Conservation (phyloP, 257 asterid genomes). For the Nicotiana knightiana region DNA sequence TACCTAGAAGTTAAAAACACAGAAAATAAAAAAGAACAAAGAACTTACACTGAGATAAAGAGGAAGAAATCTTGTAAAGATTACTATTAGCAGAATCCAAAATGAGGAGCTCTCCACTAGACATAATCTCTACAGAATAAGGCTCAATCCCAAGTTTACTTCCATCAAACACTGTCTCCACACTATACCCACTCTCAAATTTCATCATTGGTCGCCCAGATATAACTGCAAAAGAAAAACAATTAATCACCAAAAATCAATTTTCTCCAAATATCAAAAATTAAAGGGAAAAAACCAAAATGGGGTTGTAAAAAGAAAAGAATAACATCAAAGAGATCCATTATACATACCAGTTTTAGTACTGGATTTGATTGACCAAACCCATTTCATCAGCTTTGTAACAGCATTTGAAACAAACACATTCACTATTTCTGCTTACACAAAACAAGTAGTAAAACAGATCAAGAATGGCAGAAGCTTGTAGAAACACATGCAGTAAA, state of each 20-base stretch:
- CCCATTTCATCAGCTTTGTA: conserved; percentile 72
- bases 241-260: conserved; percentile 3
- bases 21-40: neutral
- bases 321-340: conserved; percentile 11
- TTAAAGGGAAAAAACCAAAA: conserved; percentile 11
- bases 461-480: conserved; percentile 35
- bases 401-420: conserved; percentile 71
- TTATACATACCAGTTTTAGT: conserved; percentile 62
- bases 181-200: conserved; percentile 84
- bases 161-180: conserved; percentile 94
- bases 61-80: conserved; percentile 74
- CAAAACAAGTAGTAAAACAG: conserved; percentile 1
- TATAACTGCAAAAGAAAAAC: conserved; percentile 39
- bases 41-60: conserved; percentile 71
- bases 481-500: conserved; percentile 4
- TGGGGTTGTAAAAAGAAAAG: neutral
- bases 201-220: conserved; percentile 88
- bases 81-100: conserved; percentile 84
- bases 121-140: conserved; percentile 54
- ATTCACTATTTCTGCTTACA: conserved; percentile 58
- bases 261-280: neutral
- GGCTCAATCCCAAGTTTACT: conserved; percentile 98
- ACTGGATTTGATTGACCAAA: conserved; percentile 58
- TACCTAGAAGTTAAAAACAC: neutral
- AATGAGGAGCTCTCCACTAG: conserved; percentile 84